Evolutionary conservation across 2,329 filamentous ascomycete genomes (phyloP), one percentile per base, ranked within the genome.

Genomic region (Coniosporium tulheliwenetii): DNA sequence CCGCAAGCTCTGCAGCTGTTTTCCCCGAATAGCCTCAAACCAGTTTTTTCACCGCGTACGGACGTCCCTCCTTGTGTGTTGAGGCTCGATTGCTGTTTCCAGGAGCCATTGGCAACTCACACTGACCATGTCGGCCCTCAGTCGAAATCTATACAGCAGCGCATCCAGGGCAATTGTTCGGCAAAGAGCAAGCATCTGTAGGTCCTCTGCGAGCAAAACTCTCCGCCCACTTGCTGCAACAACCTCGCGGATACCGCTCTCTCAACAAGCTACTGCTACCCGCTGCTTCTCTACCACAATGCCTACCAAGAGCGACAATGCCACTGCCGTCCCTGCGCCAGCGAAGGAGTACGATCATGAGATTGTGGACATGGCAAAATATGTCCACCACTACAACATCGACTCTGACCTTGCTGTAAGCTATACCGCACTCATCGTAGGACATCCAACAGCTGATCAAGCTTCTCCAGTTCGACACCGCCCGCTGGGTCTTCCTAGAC

Each of bases 401-500:
- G 73, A 89, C 52, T 96, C 89, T 29, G 85, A 93, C 50, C 74
- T 98, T 54, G 91, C 91, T 59, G 87, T 95, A 71, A 65, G 85
- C 68, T 15, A 26, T 26, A 26, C 19, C 19, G 7, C 19, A 26
- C 19, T 7, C 19, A 7, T 26, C 19, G 4, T 26, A 26, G 7
- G 7, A 3, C 19, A 26, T 26, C 19, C 7, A 7, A 26, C 4
- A 7, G 19, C 19, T 41, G 36, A 45, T 50, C 47, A 51, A 46
- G 41, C 44, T 39, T 45, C 30, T 37, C 9, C 46, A 91, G 84
- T 93, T 83, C 60, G 91, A 98, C 64, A 98, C 91, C 38, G 91
- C 91, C 47, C 81, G 91, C 66, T 89, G 86, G 70, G 87, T 96
- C 51, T 86, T 98, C 64, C 77, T 96, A 57, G 91, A 98, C 64